A percentile compares a stretch with the other conserved stretches of the same genome.
phyloP scores from a whole-genome alignment of 352 stramenopile genomes.

The Globisporangium lucens region DNA sequence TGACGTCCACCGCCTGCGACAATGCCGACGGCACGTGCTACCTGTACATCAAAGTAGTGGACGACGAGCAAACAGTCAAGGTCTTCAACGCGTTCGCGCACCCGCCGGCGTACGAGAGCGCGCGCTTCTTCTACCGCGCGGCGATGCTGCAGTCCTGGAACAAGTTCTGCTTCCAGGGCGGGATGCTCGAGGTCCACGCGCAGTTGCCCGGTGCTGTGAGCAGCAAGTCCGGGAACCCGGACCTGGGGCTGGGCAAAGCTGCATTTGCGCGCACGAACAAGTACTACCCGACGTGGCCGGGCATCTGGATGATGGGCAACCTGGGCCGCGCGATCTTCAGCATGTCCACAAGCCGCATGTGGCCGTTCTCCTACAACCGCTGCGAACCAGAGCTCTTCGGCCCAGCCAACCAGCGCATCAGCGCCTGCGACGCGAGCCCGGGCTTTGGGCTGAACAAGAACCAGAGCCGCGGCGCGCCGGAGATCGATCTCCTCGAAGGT shows the following conservation, averaged over 20 bases:
- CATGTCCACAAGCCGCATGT: conserved; percentile 87
- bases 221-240: conserved; percentile 36
- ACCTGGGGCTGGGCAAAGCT: conserved; percentile 26
- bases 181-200: conserved; percentile 84
- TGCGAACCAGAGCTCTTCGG: conserved; percentile 62
- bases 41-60: conserved; percentile 51
- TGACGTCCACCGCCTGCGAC: conserved; percentile 59
- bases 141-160: conserved; percentile 93
- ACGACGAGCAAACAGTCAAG: conserved; percentile 38
- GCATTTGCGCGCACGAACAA: conserved; percentile 51
- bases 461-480: conserved; percentile 71
- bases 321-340: conserved; percentile 91
- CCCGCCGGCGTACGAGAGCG: conserved; percentile 39
- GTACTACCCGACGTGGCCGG: conserved; percentile 81
- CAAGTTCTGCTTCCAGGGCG: conserved; percentile 94
- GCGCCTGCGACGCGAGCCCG: conserved; percentile 79
- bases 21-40: conserved; percentile 45
- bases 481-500: conserved; percentile 94
- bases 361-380: conserved; percentile 91
- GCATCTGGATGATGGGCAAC: conserved; percentile 94
- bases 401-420: conserved; percentile 41
- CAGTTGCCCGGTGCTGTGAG: conserved; percentile 86
- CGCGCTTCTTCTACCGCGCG: conserved; percentile 41
- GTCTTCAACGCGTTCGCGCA: conserved; percentile 60
- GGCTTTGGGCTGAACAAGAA: conserved; percentile 81